Conservation (phyloP, 2,329 filamentous ascomycete species). For the Hansfordia pulvinata region DNA sequence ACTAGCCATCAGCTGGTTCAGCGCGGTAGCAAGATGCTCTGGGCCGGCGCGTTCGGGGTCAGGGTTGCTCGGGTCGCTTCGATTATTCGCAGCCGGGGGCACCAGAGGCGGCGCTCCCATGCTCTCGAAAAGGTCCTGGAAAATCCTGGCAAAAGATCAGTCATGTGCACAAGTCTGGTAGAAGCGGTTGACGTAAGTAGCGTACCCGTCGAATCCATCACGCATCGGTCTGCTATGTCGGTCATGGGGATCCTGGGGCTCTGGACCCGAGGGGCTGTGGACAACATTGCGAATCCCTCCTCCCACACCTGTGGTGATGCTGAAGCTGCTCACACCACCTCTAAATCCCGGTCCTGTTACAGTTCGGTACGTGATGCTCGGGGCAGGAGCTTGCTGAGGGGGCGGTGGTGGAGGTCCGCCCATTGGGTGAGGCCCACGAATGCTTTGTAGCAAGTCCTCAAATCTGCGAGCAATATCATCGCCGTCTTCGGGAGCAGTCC, state of each 20-base stretch:
- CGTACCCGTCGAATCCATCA: too few relatives aligned
- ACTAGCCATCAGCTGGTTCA: constrained; percentile 38
- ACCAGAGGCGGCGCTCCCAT: constrained; percentile 19
- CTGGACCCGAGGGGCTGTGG: constrained; percentile 37
- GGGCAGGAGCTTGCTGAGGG: constrained; percentile 10
- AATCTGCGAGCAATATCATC: constrained; percentile 24
- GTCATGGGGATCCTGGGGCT: constrained; percentile 4
- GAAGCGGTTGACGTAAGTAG: too few relatives aligned
- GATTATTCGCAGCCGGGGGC: constrained; percentile 9
- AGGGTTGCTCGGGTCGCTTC: constrained; percentile 9
- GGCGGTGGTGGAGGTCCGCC: constrained; percentile 10
- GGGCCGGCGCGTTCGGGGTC: constrained; percentile 8
- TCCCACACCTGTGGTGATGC: constrained; percentile 27
- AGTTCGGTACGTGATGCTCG: constrained; percentile 15
- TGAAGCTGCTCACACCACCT: constrained; percentile 32
- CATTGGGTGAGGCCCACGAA: constrained; percentile 13
- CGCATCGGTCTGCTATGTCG: too few relatives aligned
- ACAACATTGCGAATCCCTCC: constrained; percentile 8
- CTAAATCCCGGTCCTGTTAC: constrained; percentile 20
- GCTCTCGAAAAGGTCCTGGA: constrained; percentile 28
- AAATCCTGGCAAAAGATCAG: constrained; percentile 22
- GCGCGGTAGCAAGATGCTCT: constrained; percentile 20
- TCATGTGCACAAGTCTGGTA: background rate
- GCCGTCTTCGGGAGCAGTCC: constrained; percentile 9
- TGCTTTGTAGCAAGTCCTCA: constrained; percentile 17